Evolutionary conservation across 768 basidiomycete genomes (phyloP).

Genomic region (Lentinula edodes): DNA sequence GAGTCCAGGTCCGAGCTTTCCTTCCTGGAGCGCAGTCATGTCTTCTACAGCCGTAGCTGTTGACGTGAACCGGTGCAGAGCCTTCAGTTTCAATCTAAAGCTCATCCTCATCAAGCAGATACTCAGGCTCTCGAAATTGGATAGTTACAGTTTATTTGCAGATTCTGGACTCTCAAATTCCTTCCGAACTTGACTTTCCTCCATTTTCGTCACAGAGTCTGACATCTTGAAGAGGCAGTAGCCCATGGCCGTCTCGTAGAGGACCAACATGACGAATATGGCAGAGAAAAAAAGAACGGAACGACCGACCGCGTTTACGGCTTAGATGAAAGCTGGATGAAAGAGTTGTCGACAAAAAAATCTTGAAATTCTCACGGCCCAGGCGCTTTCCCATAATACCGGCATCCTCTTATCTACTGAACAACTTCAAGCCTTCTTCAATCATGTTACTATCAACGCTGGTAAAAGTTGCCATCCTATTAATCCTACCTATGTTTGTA

Average conservation of each 20-base stretch:
- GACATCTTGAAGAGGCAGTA: conserved; percentile 98
- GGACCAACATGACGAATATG: conserved; percentile 70
- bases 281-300: not conserved
- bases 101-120: not conserved
- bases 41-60: conserved; percentile 98
- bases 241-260: conserved; percentile 94
- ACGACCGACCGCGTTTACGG: not conserved
- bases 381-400: not conserved
- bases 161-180: conserved; percentile 91
- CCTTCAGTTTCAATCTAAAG: conserved; percentile 84
- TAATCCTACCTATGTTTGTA: not conserved
- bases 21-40: conserved; percentile 85
- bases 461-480: not conserved
- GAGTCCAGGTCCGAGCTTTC: conserved; percentile 88
- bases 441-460: not conserved
- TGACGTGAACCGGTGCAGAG: conserved; percentile 92
- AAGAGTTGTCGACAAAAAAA: not conserved
- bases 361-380: not conserved
- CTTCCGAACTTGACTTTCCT: conserved; percentile 74
- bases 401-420: too few relatives aligned
- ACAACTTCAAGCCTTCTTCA: not conserved
- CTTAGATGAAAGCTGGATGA: not conserved
- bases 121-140: conserved; percentile 7
- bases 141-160: conserved; percentile 84
- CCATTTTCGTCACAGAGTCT: conserved; percentile 81